Conservation (phyloP, 768 basidiomycete species). For the Clathrus columnatus region DNA sequence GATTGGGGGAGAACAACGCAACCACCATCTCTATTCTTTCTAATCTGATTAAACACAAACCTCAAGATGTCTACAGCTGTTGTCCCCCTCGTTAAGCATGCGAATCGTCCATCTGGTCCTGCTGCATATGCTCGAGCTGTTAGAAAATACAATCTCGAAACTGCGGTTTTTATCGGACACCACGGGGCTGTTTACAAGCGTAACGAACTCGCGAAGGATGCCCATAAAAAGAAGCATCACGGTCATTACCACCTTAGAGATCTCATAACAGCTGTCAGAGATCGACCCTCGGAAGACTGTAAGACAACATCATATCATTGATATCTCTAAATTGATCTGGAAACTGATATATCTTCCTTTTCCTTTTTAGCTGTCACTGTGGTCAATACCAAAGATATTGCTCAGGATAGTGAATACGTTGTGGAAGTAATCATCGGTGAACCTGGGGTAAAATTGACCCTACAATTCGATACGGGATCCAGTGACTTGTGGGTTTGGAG, state of each 20-base stretch:
- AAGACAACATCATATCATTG: background rate
- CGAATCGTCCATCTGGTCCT: conserved; percentile 1
- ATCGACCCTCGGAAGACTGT: background rate
- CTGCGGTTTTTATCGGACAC: conserved; percentile 1
- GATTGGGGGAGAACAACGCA: too few relatives aligned
- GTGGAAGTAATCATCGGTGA: conserved; percentile 32
- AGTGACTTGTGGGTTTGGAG: conserved; percentile 12
- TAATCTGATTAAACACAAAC: too few relatives aligned
- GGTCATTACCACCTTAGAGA: background rate
- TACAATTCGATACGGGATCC: conserved; percentile 25
- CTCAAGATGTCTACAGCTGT: too few relatives aligned
- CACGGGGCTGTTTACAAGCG: conserved; percentile 3
- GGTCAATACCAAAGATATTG: conserved; percentile 21
- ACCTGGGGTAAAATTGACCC: conserved; percentile 30
- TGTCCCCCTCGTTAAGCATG: conserved; percentile 1
- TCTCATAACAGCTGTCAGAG: background rate
- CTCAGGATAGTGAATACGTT: conserved; percentile 29
- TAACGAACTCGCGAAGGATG: background rate
- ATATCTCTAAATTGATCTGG: background rate
- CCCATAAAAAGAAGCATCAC: conserved; percentile 1
- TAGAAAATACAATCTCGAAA: conserved; percentile 6
- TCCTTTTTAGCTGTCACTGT: conserved; percentile 11
- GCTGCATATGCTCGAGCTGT: conserved; percentile 12
- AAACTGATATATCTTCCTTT: background rate
- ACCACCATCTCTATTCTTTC: too few relatives aligned